Conservation (phyloP, 768 basidiomycete genomes). For the Termitomyces sp. region DNA sequence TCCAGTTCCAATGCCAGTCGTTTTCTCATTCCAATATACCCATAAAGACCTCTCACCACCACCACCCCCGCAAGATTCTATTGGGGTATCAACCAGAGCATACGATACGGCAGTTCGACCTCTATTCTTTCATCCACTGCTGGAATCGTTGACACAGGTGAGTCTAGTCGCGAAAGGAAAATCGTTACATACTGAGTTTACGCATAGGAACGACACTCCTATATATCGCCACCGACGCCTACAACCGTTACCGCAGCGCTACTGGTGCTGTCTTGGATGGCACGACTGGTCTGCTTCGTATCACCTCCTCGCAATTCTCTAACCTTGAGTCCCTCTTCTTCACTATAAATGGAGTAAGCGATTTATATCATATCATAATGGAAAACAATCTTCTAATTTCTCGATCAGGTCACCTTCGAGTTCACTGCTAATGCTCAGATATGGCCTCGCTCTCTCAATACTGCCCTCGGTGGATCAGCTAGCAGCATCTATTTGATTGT, state of each 20-base stretch:
- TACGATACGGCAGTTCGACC: constrained; percentile 41
- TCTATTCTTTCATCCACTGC: constrained; percentile 38
- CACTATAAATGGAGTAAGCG: constrained; percentile 40
- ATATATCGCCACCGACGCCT: constrained; percentile 41
- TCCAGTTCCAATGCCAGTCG: background rate
- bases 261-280: constrained; percentile 39
- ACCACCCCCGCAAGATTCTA: constrained; percentile 38
- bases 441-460: constrained; percentile 30
- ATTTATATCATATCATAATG: background rate
- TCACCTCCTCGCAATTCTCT: constrained; percentile 46
- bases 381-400: background rate
- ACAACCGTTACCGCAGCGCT: constrained; percentile 32
- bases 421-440: constrained; percentile 34
- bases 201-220: constrained; percentile 40
- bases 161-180: background rate
- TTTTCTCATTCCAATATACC: background rate
- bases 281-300: constrained; percentile 41
- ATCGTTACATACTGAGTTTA: background rate
- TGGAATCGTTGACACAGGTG: constrained; percentile 57
- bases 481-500: constrained; percentile 28
- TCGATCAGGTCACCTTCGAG: constrained; percentile 25
- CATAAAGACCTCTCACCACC: constrained; percentile 35
- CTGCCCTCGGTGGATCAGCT: constrained; percentile 24
- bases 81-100: constrained; percentile 58
- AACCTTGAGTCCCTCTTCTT: constrained; percentile 54